Conservation (phyloP, 495 filamentous ascomycete genomes). For the Melanomma pulvis-pyrius region DNA sequence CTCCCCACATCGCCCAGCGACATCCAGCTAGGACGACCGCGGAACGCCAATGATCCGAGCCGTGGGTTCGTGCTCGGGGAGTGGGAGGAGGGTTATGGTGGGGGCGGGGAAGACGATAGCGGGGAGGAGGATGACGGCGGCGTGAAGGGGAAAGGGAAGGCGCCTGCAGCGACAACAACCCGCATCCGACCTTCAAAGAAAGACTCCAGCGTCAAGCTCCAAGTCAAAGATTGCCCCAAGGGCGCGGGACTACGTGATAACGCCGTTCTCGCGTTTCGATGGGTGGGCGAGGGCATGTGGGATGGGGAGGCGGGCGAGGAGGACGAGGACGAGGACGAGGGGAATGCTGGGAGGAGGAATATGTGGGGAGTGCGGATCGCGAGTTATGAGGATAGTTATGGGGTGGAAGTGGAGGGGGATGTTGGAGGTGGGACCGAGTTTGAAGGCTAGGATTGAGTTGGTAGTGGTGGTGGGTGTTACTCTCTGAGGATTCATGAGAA, state of each 20-base stretch:
- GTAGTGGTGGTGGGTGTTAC: too few species aligned
- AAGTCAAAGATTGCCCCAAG: constrained; percentile 50
- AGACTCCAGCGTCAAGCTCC: neutral
- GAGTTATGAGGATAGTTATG: constrained; percentile 60
- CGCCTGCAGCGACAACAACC: constrained; percentile 20
- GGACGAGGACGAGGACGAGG: constrained; percentile 24
- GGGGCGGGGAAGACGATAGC: constrained; percentile 38
- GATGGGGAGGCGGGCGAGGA: constrained; percentile 33
- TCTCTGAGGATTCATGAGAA: neutral
- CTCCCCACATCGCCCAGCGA: constrained; percentile 54
- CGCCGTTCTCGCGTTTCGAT: constrained; percentile 70
- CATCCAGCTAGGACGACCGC: constrained; percentile 58
- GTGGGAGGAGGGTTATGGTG: constrained; percentile 41
- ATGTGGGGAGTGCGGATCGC: constrained; percentile 70
- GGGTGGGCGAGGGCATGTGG: constrained; percentile 45
- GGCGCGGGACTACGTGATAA: constrained; percentile 60
- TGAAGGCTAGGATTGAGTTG: constrained; percentile 29
- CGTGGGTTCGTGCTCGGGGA: constrained; percentile 57
- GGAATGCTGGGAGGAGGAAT: constrained; percentile 41
- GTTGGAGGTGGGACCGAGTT: constrained; percentile 29
- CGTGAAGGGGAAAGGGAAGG: constrained; percentile 41
- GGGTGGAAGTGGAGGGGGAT: constrained; percentile 32
- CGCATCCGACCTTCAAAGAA: too few species aligned
- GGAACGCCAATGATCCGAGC: constrained; percentile 58
- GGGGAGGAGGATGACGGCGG: neutral